Evolutionary conservation across 140 eudicot species (phyloP).

Genomic region (Ambrosia hybrid): DNA sequence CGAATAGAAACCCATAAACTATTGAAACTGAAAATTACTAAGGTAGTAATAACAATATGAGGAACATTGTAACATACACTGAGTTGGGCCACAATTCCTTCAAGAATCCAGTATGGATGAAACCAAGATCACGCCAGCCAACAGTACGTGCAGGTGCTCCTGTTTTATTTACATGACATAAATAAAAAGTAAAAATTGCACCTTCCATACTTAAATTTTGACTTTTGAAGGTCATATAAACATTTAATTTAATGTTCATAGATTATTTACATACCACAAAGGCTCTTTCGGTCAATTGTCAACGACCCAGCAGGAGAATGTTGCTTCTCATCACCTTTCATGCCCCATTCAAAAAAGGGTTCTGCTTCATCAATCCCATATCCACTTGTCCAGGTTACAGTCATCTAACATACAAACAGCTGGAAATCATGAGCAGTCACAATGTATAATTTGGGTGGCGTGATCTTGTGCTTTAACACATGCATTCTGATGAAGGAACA

Average conservation of each 20-base stretch:
- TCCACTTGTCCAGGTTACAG: constrained; percentile 39
- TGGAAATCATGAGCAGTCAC: neutral
- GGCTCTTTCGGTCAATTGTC: constrained; percentile 50
- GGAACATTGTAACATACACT: constrained; percentile 37
- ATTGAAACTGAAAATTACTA: neutral
- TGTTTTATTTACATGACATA: neutral
- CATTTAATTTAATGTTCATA: neutral
- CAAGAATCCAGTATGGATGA: constrained; percentile 68
- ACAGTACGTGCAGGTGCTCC: constrained; percentile 83
- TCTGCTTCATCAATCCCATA: constrained; percentile 60
- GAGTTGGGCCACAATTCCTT: constrained; percentile 73
- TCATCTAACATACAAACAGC: constrained; percentile 41
- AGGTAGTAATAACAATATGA: neutral
- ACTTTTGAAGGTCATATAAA: too few species aligned
- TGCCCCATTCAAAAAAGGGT: constrained; percentile 88
- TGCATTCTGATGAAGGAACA: neutral
- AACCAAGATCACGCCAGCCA: constrained; percentile 94
- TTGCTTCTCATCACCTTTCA: constrained; percentile 43
- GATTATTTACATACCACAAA: constrained; percentile 50
- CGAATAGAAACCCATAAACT: neutral
- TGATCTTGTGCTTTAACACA: neutral
- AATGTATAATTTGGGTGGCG: neutral
- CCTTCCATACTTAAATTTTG: constrained; percentile 15
- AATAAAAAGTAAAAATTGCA: neutral
- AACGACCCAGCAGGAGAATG: constrained; percentile 60